Evolutionary conservation across 106 monocot genomes (phyloP).

Genomic region (Triglochin maritima): DNA sequence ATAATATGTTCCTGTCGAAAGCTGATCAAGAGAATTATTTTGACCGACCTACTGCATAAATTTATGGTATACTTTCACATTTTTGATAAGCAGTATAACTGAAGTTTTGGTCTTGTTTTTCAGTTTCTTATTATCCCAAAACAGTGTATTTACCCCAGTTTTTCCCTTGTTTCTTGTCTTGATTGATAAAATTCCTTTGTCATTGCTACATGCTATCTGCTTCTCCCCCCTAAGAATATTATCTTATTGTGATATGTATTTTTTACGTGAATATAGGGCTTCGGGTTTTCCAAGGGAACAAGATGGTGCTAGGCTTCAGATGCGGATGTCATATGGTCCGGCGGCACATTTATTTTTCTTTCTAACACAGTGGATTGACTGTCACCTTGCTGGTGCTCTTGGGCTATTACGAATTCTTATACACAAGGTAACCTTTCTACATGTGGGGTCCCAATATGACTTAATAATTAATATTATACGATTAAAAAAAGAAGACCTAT

Average conservation of each 20-base stretch:
- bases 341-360: constrained; percentile 28
- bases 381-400: constrained; percentile 22
- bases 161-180: neutral
- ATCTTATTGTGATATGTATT: neutral
- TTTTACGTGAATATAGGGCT: constrained; percentile 10
- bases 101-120: neutral
- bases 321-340: constrained; percentile 32
- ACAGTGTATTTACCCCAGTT: neutral
- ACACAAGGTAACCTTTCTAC: constrained; percentile 12
- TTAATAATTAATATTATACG: neutral
- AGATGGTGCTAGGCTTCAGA: constrained; percentile 28
- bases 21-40: too few relatives aligned
- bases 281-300: constrained; percentile 28
- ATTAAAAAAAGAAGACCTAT: too few relatives aligned
- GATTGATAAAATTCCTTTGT: neutral
- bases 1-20: too few relatives aligned
- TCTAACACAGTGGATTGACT: constrained; percentile 28
- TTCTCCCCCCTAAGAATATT: too few relatives aligned
- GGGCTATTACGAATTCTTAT: constrained; percentile 24
- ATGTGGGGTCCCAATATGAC: neutral
- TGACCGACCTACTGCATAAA: too few relatives aligned
- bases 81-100: neutral
- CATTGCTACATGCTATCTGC: neutral
- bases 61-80: too few relatives aligned
- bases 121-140: neutral